Percentiles rank a stretch among this genome's conserved stretches.
Conservation (phyloP, 306 rosid genomes). For the Ziziphus jujuba region DNA sequence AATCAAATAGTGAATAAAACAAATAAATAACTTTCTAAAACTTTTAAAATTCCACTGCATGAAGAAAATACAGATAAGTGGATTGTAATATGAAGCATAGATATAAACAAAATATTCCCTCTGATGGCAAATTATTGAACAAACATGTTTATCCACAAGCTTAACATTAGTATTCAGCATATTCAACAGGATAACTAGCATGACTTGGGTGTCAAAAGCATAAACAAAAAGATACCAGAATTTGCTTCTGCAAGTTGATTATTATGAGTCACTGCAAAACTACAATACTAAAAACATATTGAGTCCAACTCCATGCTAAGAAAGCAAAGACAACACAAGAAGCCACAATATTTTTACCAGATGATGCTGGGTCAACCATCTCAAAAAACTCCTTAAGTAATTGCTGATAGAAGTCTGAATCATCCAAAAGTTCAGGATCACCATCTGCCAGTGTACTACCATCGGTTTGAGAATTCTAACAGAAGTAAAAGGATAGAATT, state of each 20-base stretch:
- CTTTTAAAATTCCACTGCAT: background rate
- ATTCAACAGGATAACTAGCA: background rate
- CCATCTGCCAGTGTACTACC: conserved; percentile 41
- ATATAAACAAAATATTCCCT: no score
- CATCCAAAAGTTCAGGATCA: conserved; percentile 83
- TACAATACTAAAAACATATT: background rate
- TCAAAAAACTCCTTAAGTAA: conserved; percentile 81
- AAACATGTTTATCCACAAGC: background rate
- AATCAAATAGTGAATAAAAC: conserved; percentile 3
- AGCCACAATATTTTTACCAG: conserved; percentile 41
- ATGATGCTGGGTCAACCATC: conserved; percentile 75
- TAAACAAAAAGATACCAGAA: no score
- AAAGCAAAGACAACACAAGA: background rate
- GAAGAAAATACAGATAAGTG: no score
- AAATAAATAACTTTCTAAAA: background rate
- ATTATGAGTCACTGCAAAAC: background rate
- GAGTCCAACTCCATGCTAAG: conserved; percentile 2
- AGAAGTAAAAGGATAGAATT: conserved; percentile 6
- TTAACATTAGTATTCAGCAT: background rate
- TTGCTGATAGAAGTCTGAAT: conserved; percentile 88
- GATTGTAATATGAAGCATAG: no score
- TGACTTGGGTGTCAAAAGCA: no score
- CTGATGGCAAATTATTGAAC: background rate
- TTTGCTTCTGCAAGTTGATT: no score
- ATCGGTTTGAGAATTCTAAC: conserved; percentile 47